Percentiles rank a stretch among this genome's conserved stretches.
phyloP scores from a whole-genome alignment of 2,329 filamentous ascomycete species.

The Fusarium begoniae region DNA sequence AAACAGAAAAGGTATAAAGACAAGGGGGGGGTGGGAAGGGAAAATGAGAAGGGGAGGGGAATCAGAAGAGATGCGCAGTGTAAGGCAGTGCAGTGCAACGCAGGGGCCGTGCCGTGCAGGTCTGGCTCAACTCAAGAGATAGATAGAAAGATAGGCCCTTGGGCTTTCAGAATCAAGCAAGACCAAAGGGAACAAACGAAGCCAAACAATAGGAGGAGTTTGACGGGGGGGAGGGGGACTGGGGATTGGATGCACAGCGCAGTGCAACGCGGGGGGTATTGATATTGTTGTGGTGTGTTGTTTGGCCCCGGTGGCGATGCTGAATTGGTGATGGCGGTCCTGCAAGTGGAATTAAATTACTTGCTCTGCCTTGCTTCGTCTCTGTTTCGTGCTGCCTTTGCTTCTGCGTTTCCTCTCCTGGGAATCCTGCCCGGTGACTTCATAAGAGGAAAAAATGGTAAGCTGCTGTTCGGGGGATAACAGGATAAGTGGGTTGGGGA shows the following conservation, averaged over 20 bases:
- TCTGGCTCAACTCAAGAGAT: constrained; percentile 1
- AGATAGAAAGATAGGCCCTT: constrained; percentile 6
- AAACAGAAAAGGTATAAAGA: no score
- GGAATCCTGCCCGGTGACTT: constrained; percentile 25
- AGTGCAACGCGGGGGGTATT: constrained; percentile 30
- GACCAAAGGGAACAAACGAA: constrained; percentile 35
- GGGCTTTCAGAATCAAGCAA: constrained; percentile 13
- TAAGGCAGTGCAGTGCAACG: not conserved
- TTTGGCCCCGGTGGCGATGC: constrained; percentile 24
- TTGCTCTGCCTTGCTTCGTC: constrained; percentile 26
- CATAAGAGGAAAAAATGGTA: constrained; percentile 19
- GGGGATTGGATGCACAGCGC: constrained; percentile 15
- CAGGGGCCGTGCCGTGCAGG: constrained; percentile 3
- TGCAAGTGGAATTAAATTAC: constrained; percentile 24
- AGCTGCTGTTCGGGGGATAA: constrained; percentile 5
- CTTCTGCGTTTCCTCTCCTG: constrained; percentile 22
- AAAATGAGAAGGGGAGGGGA: not conserved
- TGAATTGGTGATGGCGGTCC: constrained; percentile 21
- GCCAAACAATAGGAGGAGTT: constrained; percentile 34
- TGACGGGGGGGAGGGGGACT: constrained; percentile 18
- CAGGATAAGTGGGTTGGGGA: constrained; percentile 29
- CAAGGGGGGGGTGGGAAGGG: no score
- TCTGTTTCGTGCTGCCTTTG: constrained; percentile 18
- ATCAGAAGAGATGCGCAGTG: not conserved
- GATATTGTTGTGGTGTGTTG: constrained; percentile 19